Base-by-base conservation (phyloP, 352 stramenopile species). In the Globisporangium yorkense region DNA sequence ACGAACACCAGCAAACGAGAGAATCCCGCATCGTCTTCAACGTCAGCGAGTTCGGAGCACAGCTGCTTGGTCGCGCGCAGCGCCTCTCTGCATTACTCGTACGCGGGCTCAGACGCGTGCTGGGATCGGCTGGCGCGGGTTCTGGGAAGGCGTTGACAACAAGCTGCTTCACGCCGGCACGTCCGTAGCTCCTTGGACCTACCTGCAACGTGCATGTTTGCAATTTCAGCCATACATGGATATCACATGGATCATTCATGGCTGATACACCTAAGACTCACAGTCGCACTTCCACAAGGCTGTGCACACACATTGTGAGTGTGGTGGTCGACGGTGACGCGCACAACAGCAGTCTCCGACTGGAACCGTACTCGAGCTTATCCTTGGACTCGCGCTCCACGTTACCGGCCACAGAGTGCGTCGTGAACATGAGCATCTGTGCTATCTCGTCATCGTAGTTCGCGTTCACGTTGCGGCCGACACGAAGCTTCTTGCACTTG, bases 381-480 rank as follows among this genome's bases (percentile, higher is more conserved):
- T 46, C 9, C 15, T 16, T 6, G 15, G 18, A 21, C 16, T 24
- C 16, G 15, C 41, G 16, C 15, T 46, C 40, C 8, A 76, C 51
- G 10, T 66, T 44, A 2, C 56, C 41, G 0, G 59, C 60, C 10
- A 72, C 62, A 29, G 56, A 68, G 5, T 67, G 68, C 2, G 52
- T 70, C 0, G 68, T 65, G 27, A 65, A 56, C 0, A 41, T 40
- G 0, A 75, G 43, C 0, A 74, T 56, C 1, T 51, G 7, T 0
- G 13, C 37, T 51, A 72, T 65, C 35, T 72, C 68, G 1, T 48
- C 33, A 13, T 68, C 57, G 47, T 72, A 76, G 31, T 50, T 61
- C 2, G 13, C 6, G 40, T 68, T 62, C 0, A 55, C n/a, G 8
- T 41, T 54, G 2, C 9, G 1, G 0, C 56, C 51, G 1, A 60